Conservation (phyloP, 2,329 filamentous ascomycete species). For the Xylaria multiplex region DNA sequence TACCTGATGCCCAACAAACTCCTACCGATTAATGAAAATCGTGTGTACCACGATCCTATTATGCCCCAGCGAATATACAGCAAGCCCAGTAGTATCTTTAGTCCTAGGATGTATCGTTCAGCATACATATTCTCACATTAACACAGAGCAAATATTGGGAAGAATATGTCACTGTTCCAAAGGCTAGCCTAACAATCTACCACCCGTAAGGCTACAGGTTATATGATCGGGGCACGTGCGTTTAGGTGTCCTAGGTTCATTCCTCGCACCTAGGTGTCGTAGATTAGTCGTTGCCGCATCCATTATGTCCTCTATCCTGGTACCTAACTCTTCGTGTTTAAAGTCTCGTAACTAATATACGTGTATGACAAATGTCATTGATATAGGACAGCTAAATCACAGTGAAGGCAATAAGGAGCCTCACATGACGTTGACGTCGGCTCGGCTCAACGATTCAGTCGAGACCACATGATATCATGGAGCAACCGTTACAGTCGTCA, state of each 20-base stretch:
- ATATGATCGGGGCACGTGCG: background rate
- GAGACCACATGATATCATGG: conserved; percentile 2
- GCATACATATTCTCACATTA: background rate
- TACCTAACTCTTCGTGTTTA: background rate
- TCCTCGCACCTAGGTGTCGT: background rate
- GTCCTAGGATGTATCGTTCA: background rate
- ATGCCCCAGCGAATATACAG: conserved; percentile 3
- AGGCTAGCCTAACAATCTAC: background rate
- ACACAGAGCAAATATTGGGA: background rate
- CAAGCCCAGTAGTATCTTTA: background rate
- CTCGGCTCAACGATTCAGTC: conserved; percentile 3
- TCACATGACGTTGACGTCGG: background rate
- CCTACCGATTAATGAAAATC: background rate
- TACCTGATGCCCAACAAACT: background rate
- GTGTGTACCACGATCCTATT: background rate
- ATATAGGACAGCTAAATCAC: background rate
- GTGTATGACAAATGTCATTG: background rate
- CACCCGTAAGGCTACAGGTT: background rate
- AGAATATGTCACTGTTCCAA: background rate
- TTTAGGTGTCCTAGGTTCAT: background rate
- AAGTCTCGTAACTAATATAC: background rate
- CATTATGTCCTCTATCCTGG: background rate
- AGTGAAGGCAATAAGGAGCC: background rate
- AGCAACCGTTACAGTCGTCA: background rate
- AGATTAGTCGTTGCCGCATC: background rate